These are phyloP conservation scores for Fusarium multiceps DNA, from an alignment of 2,329 filamentous ascomycete genomes.

Conservation along the genomic window DNA sequence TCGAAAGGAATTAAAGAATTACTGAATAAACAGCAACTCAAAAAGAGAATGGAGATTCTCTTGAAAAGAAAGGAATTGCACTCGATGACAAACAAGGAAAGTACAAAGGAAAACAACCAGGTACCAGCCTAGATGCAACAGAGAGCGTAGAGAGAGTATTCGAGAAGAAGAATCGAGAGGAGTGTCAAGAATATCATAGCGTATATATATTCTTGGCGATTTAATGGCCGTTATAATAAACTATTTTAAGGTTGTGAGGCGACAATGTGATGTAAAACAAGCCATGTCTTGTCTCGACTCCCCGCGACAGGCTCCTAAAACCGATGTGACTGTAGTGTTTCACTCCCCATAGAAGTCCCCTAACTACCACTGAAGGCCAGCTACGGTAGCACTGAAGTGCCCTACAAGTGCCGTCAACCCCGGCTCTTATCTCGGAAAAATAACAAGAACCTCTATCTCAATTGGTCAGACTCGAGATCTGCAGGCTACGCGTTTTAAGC, in stretches of 20 bases:
- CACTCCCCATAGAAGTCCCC: neutral
- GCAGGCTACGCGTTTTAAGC: constrained; percentile 1
- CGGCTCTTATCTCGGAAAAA: constrained; percentile 4
- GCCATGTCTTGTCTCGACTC: constrained; percentile 10
- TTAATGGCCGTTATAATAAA: constrained; percentile 23
- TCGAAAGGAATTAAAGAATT: neutral
- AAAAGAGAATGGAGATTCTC: neutral
- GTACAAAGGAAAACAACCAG: constrained; percentile 20
- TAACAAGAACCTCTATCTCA: neutral
- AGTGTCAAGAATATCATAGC: neutral
- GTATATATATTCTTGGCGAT: neutral
- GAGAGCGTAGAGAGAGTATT: constrained; percentile 18
- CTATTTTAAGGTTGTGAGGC: constrained; percentile 28
- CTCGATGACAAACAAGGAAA: constrained; percentile 19
- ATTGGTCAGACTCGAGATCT: neutral
- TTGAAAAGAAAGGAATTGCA: neutral
- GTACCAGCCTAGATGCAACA: constrained; percentile 29
- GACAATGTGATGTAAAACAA: constrained; percentile 7
- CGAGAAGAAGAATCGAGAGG: neutral
- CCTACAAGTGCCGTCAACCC: neutral
- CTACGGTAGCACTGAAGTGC: neutral
- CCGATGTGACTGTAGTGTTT: constrained; percentile 7
- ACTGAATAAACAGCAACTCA: neutral
- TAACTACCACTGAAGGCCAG: neutral
- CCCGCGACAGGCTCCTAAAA: constrained; percentile 9